Evolutionary conservation across 2,329 filamentous ascomycete species (phyloP).

Genomic region (Sporothrix inflata): DNA sequence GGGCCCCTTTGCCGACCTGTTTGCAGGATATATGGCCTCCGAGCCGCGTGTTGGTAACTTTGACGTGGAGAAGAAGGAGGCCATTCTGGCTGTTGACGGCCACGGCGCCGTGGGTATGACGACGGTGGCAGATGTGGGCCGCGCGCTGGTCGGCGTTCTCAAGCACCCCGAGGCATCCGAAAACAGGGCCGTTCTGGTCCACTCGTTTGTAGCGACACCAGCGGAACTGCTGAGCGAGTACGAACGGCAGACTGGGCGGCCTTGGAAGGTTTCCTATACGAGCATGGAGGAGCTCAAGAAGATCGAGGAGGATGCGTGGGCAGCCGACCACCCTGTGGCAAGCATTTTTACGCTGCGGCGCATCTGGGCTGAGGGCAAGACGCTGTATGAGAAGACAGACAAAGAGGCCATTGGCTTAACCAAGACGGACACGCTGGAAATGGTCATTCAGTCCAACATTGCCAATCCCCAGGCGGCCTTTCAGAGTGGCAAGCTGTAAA

Average conservation of each 20-base stretch:
- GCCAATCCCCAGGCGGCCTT: slow-evolving; percentile 20
- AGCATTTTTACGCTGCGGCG: slow-evolving; percentile 30
- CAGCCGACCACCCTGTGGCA: slow-evolving; percentile 19
- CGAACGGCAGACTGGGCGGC: slow-evolving; percentile 29
- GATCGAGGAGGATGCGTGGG: slow-evolving; percentile 27
- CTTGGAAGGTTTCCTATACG: slow-evolving; percentile 27
- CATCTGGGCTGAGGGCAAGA: slow-evolving; percentile 44
- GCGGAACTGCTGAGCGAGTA: slow-evolving; percentile 29
- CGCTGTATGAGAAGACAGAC: slow-evolving; percentile 59
- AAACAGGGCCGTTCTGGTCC: slow-evolving; percentile 26
- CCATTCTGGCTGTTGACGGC: slow-evolving; percentile 17
- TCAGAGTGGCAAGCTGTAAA: slow-evolving; percentile 31
- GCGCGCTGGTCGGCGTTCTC: slow-evolving; percentile 22
- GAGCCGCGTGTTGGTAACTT: slow-evolving; percentile 29
- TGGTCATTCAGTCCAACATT: slow-evolving; percentile 28
- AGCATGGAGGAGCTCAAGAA: slow-evolving; percentile 22
- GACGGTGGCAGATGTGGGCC: slow-evolving; percentile 31
- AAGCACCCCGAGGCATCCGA: slow-evolving; percentile 27
- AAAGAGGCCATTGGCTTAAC: slow-evolving; percentile 51
- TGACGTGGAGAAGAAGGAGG: slow-evolving; percentile 9
- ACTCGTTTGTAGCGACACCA: slow-evolving; percentile 29
- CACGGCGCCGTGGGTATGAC: slow-evolving; percentile 26
- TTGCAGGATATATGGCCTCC: slow-evolving; percentile 25
- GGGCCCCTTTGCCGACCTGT: slow-evolving; percentile 32
- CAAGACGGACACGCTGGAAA: slow-evolving; percentile 30